Percentiles rank a stretch among this genome's conserved stretches.
Evolutionary conservation across 2,329 filamentous ascomycete species (phyloP).

Genomic region (Sclerotinia trifoliorum): DNA sequence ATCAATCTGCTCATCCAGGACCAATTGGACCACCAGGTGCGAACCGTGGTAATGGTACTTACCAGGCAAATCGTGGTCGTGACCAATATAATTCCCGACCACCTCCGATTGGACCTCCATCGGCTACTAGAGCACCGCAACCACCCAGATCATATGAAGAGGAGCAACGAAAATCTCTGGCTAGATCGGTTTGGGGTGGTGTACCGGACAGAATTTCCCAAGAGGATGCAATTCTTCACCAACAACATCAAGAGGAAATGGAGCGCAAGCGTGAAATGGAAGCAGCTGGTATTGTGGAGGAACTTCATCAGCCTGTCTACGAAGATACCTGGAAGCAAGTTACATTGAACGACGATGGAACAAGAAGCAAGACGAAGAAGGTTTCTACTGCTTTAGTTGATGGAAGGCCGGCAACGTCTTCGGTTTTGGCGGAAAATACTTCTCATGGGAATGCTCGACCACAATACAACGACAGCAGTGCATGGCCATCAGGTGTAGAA

Average conservation of each 20-base stretch:
- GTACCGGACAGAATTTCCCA: constrained; percentile 34
- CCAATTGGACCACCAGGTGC: constrained; percentile 40
- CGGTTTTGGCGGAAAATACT: constrained; percentile 30
- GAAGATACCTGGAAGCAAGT: constrained; percentile 40
- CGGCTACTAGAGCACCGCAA: constrained; percentile 31
- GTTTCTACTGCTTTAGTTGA: constrained; percentile 31
- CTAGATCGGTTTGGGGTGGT: constrained; percentile 30
- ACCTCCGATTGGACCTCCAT: constrained; percentile 34
- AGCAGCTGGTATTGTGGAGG: constrained; percentile 32
- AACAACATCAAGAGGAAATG: constrained; percentile 33
- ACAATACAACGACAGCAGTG: constrained; percentile 35
- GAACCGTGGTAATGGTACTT: constrained; percentile 35
- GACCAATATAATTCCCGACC: constrained; percentile 40
- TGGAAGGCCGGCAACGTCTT: constrained; percentile 23
- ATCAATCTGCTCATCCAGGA: constrained; percentile 35
- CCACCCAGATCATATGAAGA: constrained; percentile 27
- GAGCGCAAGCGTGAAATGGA: constrained; percentile 31
- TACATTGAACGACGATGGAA: constrained; percentile 36
- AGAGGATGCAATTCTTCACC: constrained; percentile 29
- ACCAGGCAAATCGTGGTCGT: constrained; percentile 34
- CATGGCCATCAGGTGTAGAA: constrained; percentile 35
- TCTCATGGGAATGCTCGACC: constrained; percentile 22
- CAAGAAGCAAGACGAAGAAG: constrained; percentile 33
- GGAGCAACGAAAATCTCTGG: constrained; percentile 26
- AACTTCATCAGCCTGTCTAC: constrained; percentile 29